phyloP scores from a whole-genome alignment of 345 rosid genomes.

The Lepidium africanum region DNA sequence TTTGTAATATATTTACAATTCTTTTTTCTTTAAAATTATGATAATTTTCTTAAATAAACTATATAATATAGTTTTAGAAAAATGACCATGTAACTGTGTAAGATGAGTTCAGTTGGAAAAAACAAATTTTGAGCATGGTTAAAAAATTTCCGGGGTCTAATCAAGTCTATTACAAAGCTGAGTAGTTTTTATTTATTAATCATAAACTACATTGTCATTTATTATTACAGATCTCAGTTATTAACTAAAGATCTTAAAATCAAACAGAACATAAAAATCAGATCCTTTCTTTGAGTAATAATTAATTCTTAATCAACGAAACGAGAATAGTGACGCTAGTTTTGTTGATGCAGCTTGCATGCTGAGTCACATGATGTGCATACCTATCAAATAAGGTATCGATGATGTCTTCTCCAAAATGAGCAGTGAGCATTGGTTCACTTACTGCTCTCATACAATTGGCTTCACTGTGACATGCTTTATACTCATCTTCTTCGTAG shows the following conservation, averaged over 20 bases:
- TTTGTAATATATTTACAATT: too few relatives aligned
- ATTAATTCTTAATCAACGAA: conserved; percentile 16
- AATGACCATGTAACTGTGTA: too few relatives aligned
- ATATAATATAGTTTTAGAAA: too few relatives aligned
- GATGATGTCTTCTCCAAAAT: conserved; percentile 23
- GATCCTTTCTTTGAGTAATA: neutral
- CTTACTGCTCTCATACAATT: conserved; percentile 24
- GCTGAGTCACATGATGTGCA: conserved; percentile 22
- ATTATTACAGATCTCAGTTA: neutral
- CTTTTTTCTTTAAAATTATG: too few relatives aligned
- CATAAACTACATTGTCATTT: neutral
- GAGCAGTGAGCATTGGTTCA: conserved; percentile 27
- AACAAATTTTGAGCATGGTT: too few relatives aligned
- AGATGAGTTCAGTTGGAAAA: too few relatives aligned
- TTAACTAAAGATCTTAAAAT: neutral
- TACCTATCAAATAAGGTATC: conserved; percentile 23
- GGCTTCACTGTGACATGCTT: conserved; percentile 23
- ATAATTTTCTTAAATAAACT: too few relatives aligned
- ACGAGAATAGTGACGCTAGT: conserved; percentile 16
- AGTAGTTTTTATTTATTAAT: too few relatives aligned
- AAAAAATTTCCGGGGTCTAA: too few relatives aligned
- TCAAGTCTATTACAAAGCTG: too few relatives aligned
- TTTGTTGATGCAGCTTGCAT: neutral
- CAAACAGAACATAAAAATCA: neutral
- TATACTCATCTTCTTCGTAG: neutral